Evolutionary conservation across 2,329 filamentous ascomycete species (phyloP).

Genomic region (Claviceps purpurea): DNA sequence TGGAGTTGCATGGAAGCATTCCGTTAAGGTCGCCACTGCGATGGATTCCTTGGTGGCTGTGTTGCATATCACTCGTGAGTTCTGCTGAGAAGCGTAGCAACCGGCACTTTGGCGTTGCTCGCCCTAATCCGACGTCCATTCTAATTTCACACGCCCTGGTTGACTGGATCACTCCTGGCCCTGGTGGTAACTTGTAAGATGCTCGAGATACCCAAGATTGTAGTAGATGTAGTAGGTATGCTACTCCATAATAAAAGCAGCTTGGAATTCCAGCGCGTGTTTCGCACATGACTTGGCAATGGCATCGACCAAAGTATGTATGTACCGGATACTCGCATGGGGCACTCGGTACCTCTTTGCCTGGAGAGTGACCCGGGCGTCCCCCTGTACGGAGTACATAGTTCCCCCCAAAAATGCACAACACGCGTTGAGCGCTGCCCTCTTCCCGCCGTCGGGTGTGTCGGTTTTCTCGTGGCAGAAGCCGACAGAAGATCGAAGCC

Average conservation of each 20-base stretch:
- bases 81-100: not conserved
- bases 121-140: not conserved
- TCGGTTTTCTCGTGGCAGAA: conserved; percentile 1
- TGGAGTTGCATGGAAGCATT: not conserved
- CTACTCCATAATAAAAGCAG: no score
- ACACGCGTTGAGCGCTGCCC: not conserved
- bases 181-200: no score
- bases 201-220: no score
- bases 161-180: no score
- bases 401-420: no score
- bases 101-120: not conserved
- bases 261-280: no score
- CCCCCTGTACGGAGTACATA: no score
- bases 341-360: no score
- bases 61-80: conserved; percentile 1
- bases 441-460: not conserved
- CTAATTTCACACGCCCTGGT: no score
- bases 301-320: not conserved
- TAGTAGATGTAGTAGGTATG: no score
- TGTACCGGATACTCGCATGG: no score
- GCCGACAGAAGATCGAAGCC: conserved; percentile 1
- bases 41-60: conserved; percentile 1
- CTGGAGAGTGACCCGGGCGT: no score
- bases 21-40: not conserved
- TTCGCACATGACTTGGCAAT: not conserved